phyloP scores from a whole-genome alignment of 148 eudicot species.

The Vaccinium corymbosum region DNA sequence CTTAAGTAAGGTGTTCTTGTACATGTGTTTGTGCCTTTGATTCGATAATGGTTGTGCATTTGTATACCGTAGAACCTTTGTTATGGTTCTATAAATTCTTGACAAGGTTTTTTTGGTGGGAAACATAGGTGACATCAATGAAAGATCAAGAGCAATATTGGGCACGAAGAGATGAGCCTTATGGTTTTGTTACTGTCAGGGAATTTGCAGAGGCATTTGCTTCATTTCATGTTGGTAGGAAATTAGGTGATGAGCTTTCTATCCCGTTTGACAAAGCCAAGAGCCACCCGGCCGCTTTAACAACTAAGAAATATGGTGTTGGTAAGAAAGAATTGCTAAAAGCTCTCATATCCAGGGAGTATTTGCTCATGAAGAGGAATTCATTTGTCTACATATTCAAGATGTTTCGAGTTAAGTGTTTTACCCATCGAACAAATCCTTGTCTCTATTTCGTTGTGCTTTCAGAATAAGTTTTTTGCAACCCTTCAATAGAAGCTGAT shows the following conservation, averaged over 20 bases:
- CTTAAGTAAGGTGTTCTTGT: too few relatives aligned
- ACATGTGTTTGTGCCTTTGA: not conserved
- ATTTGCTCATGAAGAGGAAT: slow-evolving; percentile 26
- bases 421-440: not conserved
- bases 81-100: not conserved
- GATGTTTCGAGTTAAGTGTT: slow-evolving; percentile 7
- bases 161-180: slow-evolving; percentile 5
- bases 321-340: slow-evolving; percentile 17
- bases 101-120: not conserved
- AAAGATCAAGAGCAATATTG: slow-evolving; percentile 30
- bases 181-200: slow-evolving; percentile 14
- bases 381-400: slow-evolving; percentile 27
- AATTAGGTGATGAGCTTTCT: slow-evolving; percentile 17
- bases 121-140: slow-evolving; percentile 19
- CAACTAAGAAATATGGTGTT: slow-evolving; percentile 20
- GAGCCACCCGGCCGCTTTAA: slow-evolving; percentile 26
- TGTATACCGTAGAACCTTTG: not conserved
- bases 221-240: slow-evolving; percentile 19
- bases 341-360: slow-evolving; percentile 19
- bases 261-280: slow-evolving; percentile 25
- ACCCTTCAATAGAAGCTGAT: not conserved
- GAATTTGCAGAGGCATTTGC: slow-evolving; percentile 18
- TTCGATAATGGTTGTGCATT: not conserved
- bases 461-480: not conserved
- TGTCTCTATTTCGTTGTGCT: not conserved